Evolutionary conservation across 2,329 filamentous ascomycete species (phyloP).

Genomic region (Fusarium sp.): DNA sequence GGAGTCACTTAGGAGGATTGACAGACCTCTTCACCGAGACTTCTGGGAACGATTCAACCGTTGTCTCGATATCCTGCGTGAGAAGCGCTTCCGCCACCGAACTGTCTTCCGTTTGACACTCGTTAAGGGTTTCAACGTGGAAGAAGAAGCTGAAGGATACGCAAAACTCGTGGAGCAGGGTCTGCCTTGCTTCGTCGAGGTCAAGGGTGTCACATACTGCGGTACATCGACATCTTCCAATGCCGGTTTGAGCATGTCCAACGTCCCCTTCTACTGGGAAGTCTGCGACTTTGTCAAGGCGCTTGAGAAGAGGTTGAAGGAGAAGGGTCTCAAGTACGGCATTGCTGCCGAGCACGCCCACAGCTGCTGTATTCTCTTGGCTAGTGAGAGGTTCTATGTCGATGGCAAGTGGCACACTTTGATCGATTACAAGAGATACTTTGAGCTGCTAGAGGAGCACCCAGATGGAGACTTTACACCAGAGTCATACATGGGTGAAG

Average conservation of each 20-base stretch:
- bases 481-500: slow-evolving; percentile 28
- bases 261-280: slow-evolving; percentile 96
- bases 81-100: slow-evolving; percentile 85
- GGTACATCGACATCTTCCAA: slow-evolving; percentile 87
- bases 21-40: slow-evolving; percentile 91
- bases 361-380: slow-evolving; percentile 91
- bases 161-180: slow-evolving; percentile 88
- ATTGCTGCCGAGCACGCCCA: slow-evolving; percentile 96
- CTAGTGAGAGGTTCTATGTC: slow-evolving; percentile 82
- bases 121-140: slow-evolving; percentile 98
- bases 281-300: slow-evolving; percentile 85
- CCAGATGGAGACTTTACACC: slow-evolving; percentile 69
- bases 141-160: slow-evolving; percentile 92
- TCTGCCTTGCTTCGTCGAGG: slow-evolving; percentile 91
- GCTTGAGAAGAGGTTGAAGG: slow-evolving; percentile 76
- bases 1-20: slow-evolving; percentile 88
- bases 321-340: slow-evolving; percentile 83
- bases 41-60: slow-evolving; percentile 97
- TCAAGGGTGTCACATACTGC: slow-evolving; percentile 98
- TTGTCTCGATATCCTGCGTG: slow-evolving; percentile 89
- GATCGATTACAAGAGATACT: slow-evolving; percentile 93
- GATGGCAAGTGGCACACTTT: slow-evolving; percentile 88
- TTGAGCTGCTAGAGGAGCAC: slow-evolving; percentile 81
- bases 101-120: slow-evolving; percentile 96
- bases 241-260: slow-evolving; percentile 94